A percentile compares a stretch with the other conserved stretches of the same genome.
phyloP scores from a whole-genome alignment of 257 asterid genomes.

The Marsdenia floribunda region DNA sequence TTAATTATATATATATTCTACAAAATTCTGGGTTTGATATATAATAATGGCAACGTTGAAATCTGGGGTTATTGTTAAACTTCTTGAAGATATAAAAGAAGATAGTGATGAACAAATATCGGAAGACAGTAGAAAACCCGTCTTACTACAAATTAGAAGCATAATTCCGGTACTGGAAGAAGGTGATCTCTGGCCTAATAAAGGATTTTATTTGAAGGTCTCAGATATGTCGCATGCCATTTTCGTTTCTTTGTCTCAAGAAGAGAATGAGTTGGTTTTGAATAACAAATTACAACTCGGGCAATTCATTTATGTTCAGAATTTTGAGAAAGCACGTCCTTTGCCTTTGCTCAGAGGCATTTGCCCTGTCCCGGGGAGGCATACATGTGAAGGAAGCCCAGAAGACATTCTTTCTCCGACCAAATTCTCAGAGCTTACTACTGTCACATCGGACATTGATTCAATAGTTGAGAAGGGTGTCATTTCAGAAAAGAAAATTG shows the following conservation, averaged over 20 bases:
- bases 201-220: conserved; percentile 63
- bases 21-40: conserved; percentile 4
- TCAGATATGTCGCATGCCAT: conserved; percentile 64
- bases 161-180: conserved; percentile 70
- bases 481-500: conserved; percentile 47
- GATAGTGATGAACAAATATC: conserved; percentile 9
- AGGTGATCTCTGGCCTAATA: conserved; percentile 66
- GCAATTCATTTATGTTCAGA: conserved; percentile 49
- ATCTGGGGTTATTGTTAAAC: conserved; percentile 54
- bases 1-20: neutral
- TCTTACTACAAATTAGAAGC: conserved; percentile 58
- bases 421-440: conserved; percentile 25
- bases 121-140: conserved; percentile 37
- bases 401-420: conserved; percentile 37
- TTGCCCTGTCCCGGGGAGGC: conserved; percentile 55
- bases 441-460: conserved; percentile 29
- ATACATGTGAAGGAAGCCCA: conserved; percentile 53
- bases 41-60: conserved; percentile 44
- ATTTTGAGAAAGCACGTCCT: conserved; percentile 45
- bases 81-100: conserved; percentile 46
- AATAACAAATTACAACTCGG: conserved; percentile 55
- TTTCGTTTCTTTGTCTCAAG: conserved; percentile 50
- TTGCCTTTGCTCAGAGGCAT: conserved; percentile 59
- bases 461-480: conserved; percentile 56
- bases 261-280: conserved; percentile 60